Conservation (phyloP, 2,329 filamentous ascomycete genomes). For the Calonectria honghensis region DNA sequence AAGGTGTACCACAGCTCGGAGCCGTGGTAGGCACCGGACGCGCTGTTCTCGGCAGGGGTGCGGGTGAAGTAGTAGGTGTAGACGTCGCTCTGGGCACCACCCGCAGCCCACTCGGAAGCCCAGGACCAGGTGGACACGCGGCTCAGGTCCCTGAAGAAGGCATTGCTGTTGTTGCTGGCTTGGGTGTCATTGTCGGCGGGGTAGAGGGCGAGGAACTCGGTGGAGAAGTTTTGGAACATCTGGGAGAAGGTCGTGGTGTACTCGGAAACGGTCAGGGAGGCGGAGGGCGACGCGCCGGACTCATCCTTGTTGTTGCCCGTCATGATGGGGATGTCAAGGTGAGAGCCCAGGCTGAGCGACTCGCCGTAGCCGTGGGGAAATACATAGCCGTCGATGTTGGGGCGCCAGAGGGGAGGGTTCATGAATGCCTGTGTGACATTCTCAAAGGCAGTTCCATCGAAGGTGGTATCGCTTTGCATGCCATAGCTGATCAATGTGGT, state of each 20-base stretch:
- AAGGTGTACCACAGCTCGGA: constrained; percentile 30
- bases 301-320: constrained; percentile 32
- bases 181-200: not conserved
- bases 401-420: constrained; percentile 28
- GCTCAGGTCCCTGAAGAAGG: constrained; percentile 27
- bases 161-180: constrained; percentile 12
- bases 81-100: constrained; percentile 12
- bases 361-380: constrained; percentile 20
- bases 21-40: not conserved
- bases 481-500: not conserved
- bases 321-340: constrained; percentile 29
- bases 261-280: not conserved
- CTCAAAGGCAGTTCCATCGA: constrained; percentile 26
- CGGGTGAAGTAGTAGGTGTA: constrained; percentile 25
- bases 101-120: constrained; percentile 12
- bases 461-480: not conserved
- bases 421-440: constrained; percentile 21
- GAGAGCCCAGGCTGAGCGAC: constrained; percentile 4
- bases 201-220: constrained; percentile 15
- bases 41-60: constrained; percentile 6
- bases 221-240: constrained; percentile 25
- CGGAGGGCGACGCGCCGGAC: not conserved
- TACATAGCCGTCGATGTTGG: constrained; percentile 18
- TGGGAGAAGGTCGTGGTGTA: constrained; percentile 3
- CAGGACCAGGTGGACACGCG: constrained; percentile 23